These are phyloP conservation scores for Bigelowiella natans DNA, from an alignment of 78 protist species.

Conservation along the genomic window DNA sequence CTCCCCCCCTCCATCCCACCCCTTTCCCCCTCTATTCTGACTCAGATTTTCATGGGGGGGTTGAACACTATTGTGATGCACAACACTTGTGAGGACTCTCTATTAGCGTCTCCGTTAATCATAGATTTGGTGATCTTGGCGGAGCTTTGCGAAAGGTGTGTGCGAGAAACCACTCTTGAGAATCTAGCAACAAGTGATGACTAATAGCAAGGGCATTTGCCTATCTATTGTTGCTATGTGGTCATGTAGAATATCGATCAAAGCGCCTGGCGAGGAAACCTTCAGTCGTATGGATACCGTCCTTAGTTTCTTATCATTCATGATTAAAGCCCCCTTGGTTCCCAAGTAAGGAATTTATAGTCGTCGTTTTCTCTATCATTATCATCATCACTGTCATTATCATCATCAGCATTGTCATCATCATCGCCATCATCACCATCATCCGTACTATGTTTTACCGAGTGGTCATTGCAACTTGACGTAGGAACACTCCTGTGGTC, in stretches of 20 bases:
- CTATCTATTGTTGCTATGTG: not conserved
- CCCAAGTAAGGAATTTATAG: too few relatives aligned
- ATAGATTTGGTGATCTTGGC: slow-evolving; percentile 83
- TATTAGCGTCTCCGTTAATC: slow-evolving; percentile 96
- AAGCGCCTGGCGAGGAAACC: not conserved
- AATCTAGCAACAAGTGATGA: not conserved
- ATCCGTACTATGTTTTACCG: too few relatives aligned
- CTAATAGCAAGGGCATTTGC: not conserved
- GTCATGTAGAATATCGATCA: not conserved
- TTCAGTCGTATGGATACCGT: slow-evolving; percentile 42
- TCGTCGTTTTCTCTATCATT: not conserved
- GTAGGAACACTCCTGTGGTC: slow-evolving; percentile 74
- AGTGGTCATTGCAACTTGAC: too few relatives aligned
- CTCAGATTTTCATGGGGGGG: slow-evolving; percentile 93
- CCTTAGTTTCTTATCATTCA: slow-evolving; percentile 63
- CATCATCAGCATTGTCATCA: too few relatives aligned
- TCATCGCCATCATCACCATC: too few relatives aligned
- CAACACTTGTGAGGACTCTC: slow-evolving; percentile 84
- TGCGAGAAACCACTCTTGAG: not conserved
- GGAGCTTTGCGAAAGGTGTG: slow-evolving; percentile 49
- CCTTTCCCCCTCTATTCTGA: too few relatives aligned
- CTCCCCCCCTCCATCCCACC: too few relatives aligned
- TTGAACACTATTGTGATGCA: slow-evolving; percentile 72
- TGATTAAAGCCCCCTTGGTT: slow-evolving; percentile 74
- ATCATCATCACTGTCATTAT: not conserved